Evolutionary conservation across 2,329 filamentous ascomycete species (phyloP), one percentile per base, ranked within the genome.

Genomic region (Hymenoscyphus occultus): DNA sequence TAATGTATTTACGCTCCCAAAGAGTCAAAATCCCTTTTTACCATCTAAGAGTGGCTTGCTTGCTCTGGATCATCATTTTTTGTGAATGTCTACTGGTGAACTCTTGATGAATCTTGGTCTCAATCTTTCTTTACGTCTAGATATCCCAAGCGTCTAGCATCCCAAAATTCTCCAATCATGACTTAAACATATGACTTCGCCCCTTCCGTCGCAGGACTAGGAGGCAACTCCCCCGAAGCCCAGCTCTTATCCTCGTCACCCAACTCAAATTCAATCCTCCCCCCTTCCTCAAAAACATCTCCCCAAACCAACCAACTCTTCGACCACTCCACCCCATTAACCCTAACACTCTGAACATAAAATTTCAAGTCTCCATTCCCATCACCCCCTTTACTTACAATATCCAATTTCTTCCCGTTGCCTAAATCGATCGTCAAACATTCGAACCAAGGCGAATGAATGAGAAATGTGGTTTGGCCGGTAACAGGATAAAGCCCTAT

Each of bases 401-500:
- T 82, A 1, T 76, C 74, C 32, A 91, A 78, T 31, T 72, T 80
- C 73, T 84, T 87, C 4, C 79, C 81, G 2, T 73, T 78, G 10
- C 83, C 85, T 1, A 91, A 80, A 42, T 83, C 76, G 63, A 92
- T 84, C 0, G 79, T 85, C 68, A 90, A 77, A 48, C 85, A 80
- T 0, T 76, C 75, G 72, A 89, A 87, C 85, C 85, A 90, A 0
- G 87, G 87, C 6, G 84, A 85, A 2, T 83, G 84, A 61, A 90
- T 80, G 16, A 90, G 78, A 73, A 90, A 90, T 0, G 85, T 88
- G 0, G 86, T 86, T 78, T 90, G 88, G 0, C 86, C 87, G 0
- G 87, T 89, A 67, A 91, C 78, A 1, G 88, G 88, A 69, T 89
- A 90, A 35, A 90, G 76, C 1, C 88, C 88, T 45, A 90, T 81